These are phyloP conservation scores for Trichophyton simii DNA, from an alignment of 2,329 filamentous ascomycete genomes.

Conservation along the genomic window DNA sequence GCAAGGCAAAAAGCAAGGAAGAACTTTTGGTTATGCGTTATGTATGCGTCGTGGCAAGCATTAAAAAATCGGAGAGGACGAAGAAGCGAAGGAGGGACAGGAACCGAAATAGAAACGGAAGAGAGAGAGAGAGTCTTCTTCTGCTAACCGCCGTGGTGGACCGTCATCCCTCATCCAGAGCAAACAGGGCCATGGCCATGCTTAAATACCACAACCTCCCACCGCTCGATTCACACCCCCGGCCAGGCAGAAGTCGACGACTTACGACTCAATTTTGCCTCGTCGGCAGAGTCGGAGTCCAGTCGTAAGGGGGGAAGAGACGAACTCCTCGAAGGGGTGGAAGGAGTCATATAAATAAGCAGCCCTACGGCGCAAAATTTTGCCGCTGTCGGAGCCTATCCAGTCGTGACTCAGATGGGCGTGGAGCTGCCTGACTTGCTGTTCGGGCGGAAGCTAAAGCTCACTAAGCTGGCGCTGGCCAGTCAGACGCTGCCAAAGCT, in stretches of 20 bases:
- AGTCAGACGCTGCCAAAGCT: no score
- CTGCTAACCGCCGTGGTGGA: neutral
- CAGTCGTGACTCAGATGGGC: no score
- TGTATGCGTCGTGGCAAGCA: neutral
- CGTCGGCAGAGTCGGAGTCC: neutral
- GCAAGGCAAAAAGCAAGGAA: neutral
- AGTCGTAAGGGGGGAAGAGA: neutral
- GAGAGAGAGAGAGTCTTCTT: neutral
- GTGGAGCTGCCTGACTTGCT: no score
- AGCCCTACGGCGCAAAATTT: no score
- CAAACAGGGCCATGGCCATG: neutral
- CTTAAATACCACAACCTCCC: neutral
- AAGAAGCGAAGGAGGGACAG: neutral
- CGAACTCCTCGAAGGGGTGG: neutral
- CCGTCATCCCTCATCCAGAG: neutral
- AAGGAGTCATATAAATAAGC: neutral
- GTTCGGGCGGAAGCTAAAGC: no score
- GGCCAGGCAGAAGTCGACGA: slow-evolving; percentile 1
- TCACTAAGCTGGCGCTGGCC: no score
- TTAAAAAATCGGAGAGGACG: neutral
- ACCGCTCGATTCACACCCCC: neutral
- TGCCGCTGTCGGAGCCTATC: no score
- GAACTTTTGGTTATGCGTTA: neutral
- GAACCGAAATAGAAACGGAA: neutral
- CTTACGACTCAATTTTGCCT: neutral